Evolutionary conservation across 1,284 basidiomycete species (phyloP), one percentile per base, ranked within the genome.

Genomic region (Xanthoconium separans): DNA sequence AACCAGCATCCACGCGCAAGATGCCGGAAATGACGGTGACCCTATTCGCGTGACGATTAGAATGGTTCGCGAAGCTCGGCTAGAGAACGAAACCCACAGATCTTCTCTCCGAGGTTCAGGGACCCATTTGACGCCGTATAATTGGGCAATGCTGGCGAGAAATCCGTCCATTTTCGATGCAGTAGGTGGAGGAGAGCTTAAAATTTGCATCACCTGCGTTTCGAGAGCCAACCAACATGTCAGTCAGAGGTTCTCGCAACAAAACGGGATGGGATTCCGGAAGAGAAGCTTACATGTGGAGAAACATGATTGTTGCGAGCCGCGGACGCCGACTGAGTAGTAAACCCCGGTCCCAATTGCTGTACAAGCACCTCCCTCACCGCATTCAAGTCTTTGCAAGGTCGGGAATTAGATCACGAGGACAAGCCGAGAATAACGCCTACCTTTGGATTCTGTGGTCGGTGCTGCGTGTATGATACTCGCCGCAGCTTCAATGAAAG

Each of bases 381-480:
- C 29, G 69, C 54, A 33, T 75, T 72, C 33, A 91, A 75, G 50
- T 90, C 87, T 91, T 63, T 16, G 41, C 8, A 11, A 29, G 16
- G 50, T 30, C 7, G 22, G 27, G 8, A 42, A 22, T 34, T 10
- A 41, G 18, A 42, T 55, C 15, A 53, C 50, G 43, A 51, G 36
- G 27, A 31, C 51, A 37, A 6, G 33, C 12, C 37, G 27, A 34
- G 11, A 52, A 42, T 16, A 24, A 33, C 13, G 5, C 57, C 7
- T 27, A 85, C 87, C 87, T 79, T 77, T 83, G 7, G 75, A 81
- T 37, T 82, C 80, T 6, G 78, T 70, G 44, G 78, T 76, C 20
- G 81, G 77, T 3, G 82, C 78, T 15, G 85, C 80, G 60, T 78
- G 83, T 52, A 89, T 82, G 55, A 90, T 78, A 52, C 78, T 87